Conservation (phyloP, 768 basidiomycete genomes). For the Boletus rubescentipes region DNA sequence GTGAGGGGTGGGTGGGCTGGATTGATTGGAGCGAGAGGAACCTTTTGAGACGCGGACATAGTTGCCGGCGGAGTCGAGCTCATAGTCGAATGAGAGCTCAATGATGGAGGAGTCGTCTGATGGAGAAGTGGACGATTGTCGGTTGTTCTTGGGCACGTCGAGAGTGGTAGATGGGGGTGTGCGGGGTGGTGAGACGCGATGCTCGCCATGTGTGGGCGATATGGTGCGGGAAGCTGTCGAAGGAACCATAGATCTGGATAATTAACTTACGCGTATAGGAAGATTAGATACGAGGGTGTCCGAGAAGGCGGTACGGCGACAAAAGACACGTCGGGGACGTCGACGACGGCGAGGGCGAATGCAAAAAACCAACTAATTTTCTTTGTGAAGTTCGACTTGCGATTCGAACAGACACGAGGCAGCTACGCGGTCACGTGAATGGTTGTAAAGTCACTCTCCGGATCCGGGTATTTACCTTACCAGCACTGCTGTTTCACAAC, state of each 20-base stretch:
- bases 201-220: slow-evolving; percentile 32
- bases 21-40: slow-evolving; percentile 36
- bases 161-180: slow-evolving; percentile 29
- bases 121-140: slow-evolving; percentile 35
- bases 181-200: slow-evolving; percentile 30
- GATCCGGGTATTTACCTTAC: background rate
- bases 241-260: slow-evolving; percentile 20
- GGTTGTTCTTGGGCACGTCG: slow-evolving; percentile 33
- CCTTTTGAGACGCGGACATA: slow-evolving; percentile 48
- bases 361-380: slow-evolving; percentile 18
- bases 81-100: slow-evolving; percentile 50
- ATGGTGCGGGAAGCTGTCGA: slow-evolving; percentile 21
- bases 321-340: slow-evolving; percentile 20
- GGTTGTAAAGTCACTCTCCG: slow-evolving; percentile 19
- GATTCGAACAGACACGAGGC: slow-evolving; percentile 37
- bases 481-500: too few species aligned
- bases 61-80: slow-evolving; percentile 44
- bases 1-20: slow-evolving; percentile 43
- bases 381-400: slow-evolving; percentile 26
- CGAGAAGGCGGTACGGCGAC: slow-evolving; percentile 2
- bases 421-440: slow-evolving; percentile 34
- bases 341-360: slow-evolving; percentile 15
- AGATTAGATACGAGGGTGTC: background rate
- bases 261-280: slow-evolving; percentile 12
- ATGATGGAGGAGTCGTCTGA: slow-evolving; percentile 48